These are phyloP conservation scores for Globisporangium takayamanum DNA, from an alignment of 352 stramenopile species.

Conservation along the genomic window DNA sequence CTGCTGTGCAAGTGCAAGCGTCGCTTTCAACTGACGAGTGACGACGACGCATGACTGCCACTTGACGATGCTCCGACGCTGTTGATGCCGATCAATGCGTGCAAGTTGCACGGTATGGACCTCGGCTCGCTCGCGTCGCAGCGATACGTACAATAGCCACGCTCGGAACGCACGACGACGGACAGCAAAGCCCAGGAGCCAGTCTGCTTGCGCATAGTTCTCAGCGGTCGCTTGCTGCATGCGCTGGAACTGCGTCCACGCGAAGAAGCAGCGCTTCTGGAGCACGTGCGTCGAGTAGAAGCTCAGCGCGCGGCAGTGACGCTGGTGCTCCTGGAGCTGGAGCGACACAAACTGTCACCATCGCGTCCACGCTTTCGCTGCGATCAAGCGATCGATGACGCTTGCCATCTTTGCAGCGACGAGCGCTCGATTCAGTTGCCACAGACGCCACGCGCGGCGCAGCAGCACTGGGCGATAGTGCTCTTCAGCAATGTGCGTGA, in stretches of 20 bases:
- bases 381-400: neutral
- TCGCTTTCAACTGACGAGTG: neutral
- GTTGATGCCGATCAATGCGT: neutral
- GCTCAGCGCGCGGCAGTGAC: constrained; percentile 17
- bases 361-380: constrained; percentile 9
- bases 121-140: neutral
- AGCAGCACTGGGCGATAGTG: constrained; percentile 13
- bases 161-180: neutral
- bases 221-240: constrained; percentile 1
- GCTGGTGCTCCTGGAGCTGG: constrained; percentile 20
- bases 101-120: neutral
- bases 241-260: constrained; percentile 3
- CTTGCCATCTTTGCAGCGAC: neutral
- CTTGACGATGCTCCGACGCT: constrained; percentile 1
- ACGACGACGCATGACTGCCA: neutral
- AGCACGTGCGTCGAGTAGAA: constrained; percentile 27
- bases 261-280: constrained; percentile 15
- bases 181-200: neutral
- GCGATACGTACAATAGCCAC: constrained; percentile 2
- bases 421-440: constrained; percentile 15
- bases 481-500: constrained; percentile 12
- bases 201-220: neutral
- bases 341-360: constrained; percentile 19
- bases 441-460: constrained; percentile 17
- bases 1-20: neutral